Conservation (phyloP, 371 early-diverging fungal genomes). For the Mucor saturninus region DNA sequence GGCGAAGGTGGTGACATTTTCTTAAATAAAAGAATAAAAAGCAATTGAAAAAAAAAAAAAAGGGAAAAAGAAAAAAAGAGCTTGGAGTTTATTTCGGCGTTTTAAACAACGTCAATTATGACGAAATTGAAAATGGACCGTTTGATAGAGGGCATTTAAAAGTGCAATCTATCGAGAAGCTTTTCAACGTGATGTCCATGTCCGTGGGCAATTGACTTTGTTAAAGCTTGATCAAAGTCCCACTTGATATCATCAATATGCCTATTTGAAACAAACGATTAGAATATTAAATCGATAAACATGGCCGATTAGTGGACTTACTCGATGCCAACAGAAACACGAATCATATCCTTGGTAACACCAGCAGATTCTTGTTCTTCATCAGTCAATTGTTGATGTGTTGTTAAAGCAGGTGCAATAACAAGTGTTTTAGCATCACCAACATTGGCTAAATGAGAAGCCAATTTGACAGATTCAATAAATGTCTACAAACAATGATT, state of each 20-base stretch:
- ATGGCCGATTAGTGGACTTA: slow-evolving; percentile 5
- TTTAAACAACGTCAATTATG: slow-evolving; percentile 2
- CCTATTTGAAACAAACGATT: slow-evolving; percentile 2
- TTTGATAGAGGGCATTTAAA: neutral
- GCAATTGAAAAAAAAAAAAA: neutral
- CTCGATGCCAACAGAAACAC: slow-evolving; percentile 89
- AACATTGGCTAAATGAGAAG: slow-evolving; percentile 88
- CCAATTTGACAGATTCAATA: slow-evolving; percentile 75
- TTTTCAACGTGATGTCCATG: neutral
- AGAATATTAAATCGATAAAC: too few relatives aligned
- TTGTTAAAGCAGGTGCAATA: slow-evolving; percentile 84
- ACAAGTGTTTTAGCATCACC: slow-evolving; percentile 90
- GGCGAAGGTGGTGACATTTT: slow-evolving; percentile 30
- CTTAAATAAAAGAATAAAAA: neutral
- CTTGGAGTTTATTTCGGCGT: neutral
- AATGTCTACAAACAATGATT: slow-evolving; percentile 41
- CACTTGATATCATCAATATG: slow-evolving; percentile 91
- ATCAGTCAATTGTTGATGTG: slow-evolving; percentile 84
- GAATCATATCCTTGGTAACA: slow-evolving; percentile 81
- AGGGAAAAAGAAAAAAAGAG: neutral
- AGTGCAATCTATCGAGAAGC: neutral
- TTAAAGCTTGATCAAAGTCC: slow-evolving; percentile 68
- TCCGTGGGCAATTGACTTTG: slow-evolving; percentile 9
- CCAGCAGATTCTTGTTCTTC: slow-evolving; percentile 80
- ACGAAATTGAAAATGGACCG: neutral